Percentiles rank a stretch among this genome's conserved stretches.
Conservation (phyloP, 306 rosid species). For the Gleditsia sinensis region DNA sequence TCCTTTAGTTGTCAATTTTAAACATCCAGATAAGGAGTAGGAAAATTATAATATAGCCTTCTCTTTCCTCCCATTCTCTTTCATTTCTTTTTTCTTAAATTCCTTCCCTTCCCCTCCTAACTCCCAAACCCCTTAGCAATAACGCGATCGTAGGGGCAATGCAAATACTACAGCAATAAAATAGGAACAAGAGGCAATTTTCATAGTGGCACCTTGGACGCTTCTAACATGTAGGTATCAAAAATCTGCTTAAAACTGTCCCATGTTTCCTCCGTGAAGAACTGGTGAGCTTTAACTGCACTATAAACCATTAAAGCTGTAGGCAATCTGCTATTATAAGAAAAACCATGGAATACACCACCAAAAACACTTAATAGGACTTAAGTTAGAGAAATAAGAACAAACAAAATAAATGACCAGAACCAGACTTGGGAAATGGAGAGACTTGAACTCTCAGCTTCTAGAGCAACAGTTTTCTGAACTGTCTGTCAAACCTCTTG, state of each 20-base stretch:
- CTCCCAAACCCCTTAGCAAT: not conserved
- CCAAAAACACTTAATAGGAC: not conserved
- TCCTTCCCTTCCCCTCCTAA: not conserved
- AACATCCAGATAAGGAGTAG: not conserved
- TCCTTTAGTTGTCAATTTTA: not conserved
- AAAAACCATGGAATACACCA: constrained; percentile 33
- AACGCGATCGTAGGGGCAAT: not conserved
- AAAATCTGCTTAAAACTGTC: constrained; percentile 86
- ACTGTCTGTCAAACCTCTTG: constrained; percentile 99
- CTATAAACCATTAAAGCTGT: constrained; percentile 60
- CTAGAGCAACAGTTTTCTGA: constrained; percentile 82
- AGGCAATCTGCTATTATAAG: constrained; percentile 46
- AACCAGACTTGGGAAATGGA: constrained; percentile 87
- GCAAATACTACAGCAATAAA: not conserved
- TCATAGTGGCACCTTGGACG: constrained; percentile 74
- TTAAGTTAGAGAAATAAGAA: not conserved
- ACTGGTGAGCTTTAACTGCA: constrained; percentile 97
- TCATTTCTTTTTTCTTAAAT: not conserved
- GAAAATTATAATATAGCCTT: not conserved
- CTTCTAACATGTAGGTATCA: constrained; percentile 87
- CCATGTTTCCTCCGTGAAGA: constrained; percentile 95
- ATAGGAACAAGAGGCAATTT: constrained; percentile 2
- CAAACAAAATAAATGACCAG: constrained; percentile 40
- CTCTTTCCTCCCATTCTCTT: not conserved
- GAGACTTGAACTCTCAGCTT: constrained; percentile 99